Base-by-base conservation (phyloP, 441 rosid species). In the Erodium texanum region DNA sequence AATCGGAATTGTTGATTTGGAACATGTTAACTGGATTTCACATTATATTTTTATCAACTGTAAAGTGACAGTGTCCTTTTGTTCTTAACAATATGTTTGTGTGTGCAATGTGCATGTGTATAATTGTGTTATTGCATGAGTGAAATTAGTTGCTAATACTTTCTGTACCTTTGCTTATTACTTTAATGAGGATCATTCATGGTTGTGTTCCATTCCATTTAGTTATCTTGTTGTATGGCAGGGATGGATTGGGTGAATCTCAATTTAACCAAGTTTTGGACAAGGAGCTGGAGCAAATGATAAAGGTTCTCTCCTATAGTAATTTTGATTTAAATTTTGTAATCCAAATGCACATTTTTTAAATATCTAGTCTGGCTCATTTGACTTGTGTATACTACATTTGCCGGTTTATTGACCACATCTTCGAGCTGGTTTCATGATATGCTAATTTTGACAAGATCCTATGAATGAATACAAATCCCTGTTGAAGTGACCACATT, bases 211-310 rank as follows among this genome's bases (percentile, higher is more conserved):
- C 10, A 10, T 52, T 68, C 24, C 34, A 43, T 32, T 70, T 45
- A 36, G 66, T 27, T 32, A 63, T 65, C 27, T 52, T 71, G 24
- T 64, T 72, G 50, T 64, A 29, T 67, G 29, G 12, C 76, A 91
- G 99, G 86, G 97, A 94, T 75, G 97, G 99, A 61, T 90, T 91
- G 54, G 83, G 97, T 20, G 93, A 92, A 73, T 83, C 97, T 24
- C 98, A 94, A 68, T 94, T 94, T 68, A 87, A 88, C 74, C 97
- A 89, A 73, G 91, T 94, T 74, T 71, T 89, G 82, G 81, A 86
- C 82, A 83, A 86, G 71, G 99, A 94, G 83, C 79, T 94, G 80
- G 89, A 81, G 72, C 96, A 89, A 73, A 89, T 94, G 18, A 76
- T 84, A 64, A 83, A 89, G 97, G 99, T 92, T 62, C 36, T 62